Base-by-base conservation (phyloP, 805 yeast genomes). In the Yarrowia deformans region DNA sequence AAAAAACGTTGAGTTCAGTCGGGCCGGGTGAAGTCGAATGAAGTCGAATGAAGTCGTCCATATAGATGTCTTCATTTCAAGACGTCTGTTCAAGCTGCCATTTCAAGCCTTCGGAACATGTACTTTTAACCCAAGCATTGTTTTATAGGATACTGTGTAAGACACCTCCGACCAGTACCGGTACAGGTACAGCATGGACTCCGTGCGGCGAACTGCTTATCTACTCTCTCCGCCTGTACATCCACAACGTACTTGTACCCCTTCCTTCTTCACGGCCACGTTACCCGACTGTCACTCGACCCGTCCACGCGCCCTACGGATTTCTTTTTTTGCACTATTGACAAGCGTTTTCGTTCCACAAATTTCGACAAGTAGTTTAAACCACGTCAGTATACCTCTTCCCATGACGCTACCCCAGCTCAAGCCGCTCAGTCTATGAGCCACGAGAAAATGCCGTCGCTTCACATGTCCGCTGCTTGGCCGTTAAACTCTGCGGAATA, bases 341-440 rank as follows among this genome's bases (percentile, higher is more conserved):
- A 0, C 39, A 13, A n/a, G n/a, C 19, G 14, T 16, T 48, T 29
- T 48, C 14, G 29, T 16, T 7, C 35, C 32, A 10, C 6, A 3
- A 34, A 7, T 34, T 19, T 46, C 19, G 13, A 23, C 19, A 46
- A 23, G 18, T 16, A 40, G 16, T 46, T 46, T 14, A 18, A 14
- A 9, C 3, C 8, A 10, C 29, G 29, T 52, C 56, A 52, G 42
- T 3, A n/a, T n/a, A 10, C 56, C 42, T 8, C 42, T 35, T 19
- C 60, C 45, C 60, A 54, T 54, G 60, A 54, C 60, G 19, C 29
- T 54, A 54, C 60, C 60, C 60, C 60, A 54, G 60, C 13, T 16
- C 60, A 54, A 52, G 60, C 60, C 60, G 60, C 58, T 54, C 45
- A 13, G 29, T 4, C 2, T 23, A 54, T 54, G 60, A 54, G 45